phyloP scores from a whole-genome alignment of 805 yeast genomes.

The Wickerhamomyces bisporus region DNA sequence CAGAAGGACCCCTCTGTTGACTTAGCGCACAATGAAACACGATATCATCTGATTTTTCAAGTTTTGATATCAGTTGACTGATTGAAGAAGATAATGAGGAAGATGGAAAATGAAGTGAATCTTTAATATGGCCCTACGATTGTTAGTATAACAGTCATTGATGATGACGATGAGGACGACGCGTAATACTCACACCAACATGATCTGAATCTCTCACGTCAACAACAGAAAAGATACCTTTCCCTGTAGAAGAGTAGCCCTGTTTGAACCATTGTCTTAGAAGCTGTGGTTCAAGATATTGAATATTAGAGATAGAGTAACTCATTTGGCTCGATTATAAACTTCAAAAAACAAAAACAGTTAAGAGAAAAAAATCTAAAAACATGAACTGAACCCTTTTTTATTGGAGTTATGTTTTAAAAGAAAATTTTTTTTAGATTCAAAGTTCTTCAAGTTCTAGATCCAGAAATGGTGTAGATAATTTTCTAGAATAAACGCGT shows the following conservation, averaged over 20 bases:
- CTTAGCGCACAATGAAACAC: conserved; percentile 90
- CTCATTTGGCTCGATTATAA: conserved; percentile 4
- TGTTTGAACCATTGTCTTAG: conserved; percentile 41
- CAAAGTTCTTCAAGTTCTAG: too few species aligned
- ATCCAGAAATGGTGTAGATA: too few species aligned
- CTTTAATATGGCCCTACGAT: conserved; percentile 51
- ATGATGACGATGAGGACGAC: neutral
- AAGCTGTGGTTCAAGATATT: conserved; percentile 40
- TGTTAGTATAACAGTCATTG: conserved; percentile 6
- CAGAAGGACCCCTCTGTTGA: conserved; percentile 88
- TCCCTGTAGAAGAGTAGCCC: conserved; percentile 32
- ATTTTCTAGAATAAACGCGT: too few species aligned
- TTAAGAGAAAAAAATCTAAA: too few species aligned
- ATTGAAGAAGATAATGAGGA: conserved; percentile 32
- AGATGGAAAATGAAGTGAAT: conserved; percentile 51
- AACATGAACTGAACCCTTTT: too few species aligned
- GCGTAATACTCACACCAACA: conserved; percentile 49
- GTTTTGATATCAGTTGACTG: conserved; percentile 20
- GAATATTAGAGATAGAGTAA: conserved; percentile 32
- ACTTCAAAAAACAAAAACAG: too few species aligned
- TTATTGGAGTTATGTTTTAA: too few species aligned
- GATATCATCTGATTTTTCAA: conserved; percentile 37
- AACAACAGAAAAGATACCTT: conserved; percentile 47
- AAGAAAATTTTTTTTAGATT: too few species aligned
- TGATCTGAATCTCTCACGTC: conserved; percentile 86